These are phyloP conservation scores for Akebia trifoliata DNA, from an alignment of 164 flowering plant species.

Conservation along the genomic window DNA sequence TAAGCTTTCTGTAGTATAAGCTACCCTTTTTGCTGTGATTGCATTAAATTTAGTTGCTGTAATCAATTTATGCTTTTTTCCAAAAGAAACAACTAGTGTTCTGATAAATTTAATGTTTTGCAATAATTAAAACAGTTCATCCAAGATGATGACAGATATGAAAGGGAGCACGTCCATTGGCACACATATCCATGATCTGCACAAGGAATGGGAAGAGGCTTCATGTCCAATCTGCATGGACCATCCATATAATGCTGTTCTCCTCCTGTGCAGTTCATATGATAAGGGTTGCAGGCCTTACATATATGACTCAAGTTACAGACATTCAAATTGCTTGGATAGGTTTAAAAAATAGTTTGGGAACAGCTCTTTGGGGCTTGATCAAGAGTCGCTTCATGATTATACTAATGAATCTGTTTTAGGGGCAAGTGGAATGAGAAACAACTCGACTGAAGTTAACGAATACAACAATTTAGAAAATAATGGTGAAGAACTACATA, in stretches of 20 bases:
- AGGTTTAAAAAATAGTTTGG: constrained; percentile 44
- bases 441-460: constrained; percentile 19
- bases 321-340: constrained; percentile 74
- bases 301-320: constrained; percentile 66
- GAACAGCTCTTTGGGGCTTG: constrained; percentile 17
- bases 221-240: constrained; percentile 79
- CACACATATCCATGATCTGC: constrained; percentile 38
- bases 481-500: constrained; percentile 15
- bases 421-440: constrained; percentile 19
- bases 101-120: constrained; percentile 26
- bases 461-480: constrained; percentile 17
- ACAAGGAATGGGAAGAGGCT: constrained; percentile 74
- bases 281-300: constrained; percentile 63
- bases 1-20: no score
- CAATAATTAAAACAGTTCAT: constrained; percentile 41
- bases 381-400: constrained; percentile 18
- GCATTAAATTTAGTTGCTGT: constrained; percentile 3
- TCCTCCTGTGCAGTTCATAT: constrained; percentile 58
- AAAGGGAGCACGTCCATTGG: constrained; percentile 53
- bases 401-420: constrained; percentile 16
- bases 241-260: constrained; percentile 82
- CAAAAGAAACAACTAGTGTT: constrained; percentile 9
- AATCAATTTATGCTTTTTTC: constrained; percentile 6
- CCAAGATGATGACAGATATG: constrained; percentile 58
- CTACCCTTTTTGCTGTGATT: no score